A percentile compares a stretch with the other conserved stretches of the same genome.
Evolutionary conservation across 257 asterid species (phyloP).

Genomic region (Lantana camara): DNA sequence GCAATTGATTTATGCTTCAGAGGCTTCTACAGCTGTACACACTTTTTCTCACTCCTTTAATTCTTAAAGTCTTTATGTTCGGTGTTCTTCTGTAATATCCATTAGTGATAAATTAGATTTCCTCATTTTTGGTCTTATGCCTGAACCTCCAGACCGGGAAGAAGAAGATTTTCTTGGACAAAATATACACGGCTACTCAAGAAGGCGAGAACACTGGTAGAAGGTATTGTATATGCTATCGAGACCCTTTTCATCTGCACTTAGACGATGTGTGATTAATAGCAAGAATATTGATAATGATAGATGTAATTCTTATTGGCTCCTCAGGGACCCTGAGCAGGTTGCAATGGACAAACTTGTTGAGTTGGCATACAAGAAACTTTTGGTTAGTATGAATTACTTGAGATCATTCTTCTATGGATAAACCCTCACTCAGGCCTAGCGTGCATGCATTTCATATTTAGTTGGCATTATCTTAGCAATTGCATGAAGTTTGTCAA

Average conservation of each 20-base stretch:
- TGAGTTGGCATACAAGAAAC: slow-evolving; percentile 84
- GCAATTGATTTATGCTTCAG: background rate
- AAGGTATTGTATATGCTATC: slow-evolving; percentile 46
- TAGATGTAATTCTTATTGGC: slow-evolving; percentile 19
- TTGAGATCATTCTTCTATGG: slow-evolving; percentile 7
- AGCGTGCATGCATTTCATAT: slow-evolving; percentile 9
- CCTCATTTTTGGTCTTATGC: slow-evolving; percentile 27
- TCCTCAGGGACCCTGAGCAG: slow-evolving; percentile 83
- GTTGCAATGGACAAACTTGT: slow-evolving; percentile 82
- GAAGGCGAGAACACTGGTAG: slow-evolving; percentile 44
- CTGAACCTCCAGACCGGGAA: slow-evolving; percentile 51
- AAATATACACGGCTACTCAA: slow-evolving; percentile 56
- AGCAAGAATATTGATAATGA: slow-evolving; percentile 16
- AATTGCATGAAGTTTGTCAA: slow-evolving; percentile 20
- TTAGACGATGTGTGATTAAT: slow-evolving; percentile 1
- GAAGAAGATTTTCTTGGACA: slow-evolving; percentile 66
- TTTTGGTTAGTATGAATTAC: slow-evolving; percentile 61
- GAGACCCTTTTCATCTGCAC: slow-evolving; percentile 13
- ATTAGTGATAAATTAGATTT: background rate
- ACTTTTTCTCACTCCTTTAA: background rate
- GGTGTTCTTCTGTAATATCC: slow-evolving; percentile 6
- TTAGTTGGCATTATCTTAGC: slow-evolving; percentile 1
- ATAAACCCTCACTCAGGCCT: slow-evolving; percentile 13
- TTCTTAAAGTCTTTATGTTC: no score
- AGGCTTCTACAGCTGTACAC: background rate